Evolutionary conservation across 352 stramenopile species (phyloP), one percentile per base, ranked within the genome.

Genomic region (Pythium grandisporangium): DNA sequence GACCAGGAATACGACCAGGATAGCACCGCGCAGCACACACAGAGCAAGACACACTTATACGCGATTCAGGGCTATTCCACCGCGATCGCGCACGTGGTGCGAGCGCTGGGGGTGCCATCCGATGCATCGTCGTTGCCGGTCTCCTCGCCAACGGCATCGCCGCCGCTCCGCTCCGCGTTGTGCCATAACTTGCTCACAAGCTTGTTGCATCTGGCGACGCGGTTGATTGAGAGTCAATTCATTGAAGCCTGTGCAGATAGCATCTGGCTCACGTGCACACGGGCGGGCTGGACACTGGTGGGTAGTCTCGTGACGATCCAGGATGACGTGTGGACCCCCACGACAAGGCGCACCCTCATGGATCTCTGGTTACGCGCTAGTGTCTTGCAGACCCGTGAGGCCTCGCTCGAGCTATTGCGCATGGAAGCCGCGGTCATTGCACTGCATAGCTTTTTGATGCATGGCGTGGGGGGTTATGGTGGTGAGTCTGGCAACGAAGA

Each of bases 201-300:
- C 21, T 69, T 91, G 13, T 72, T 87, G 35, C 50, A 54, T 23
- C 66, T 87, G 14, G 81, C 80, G 1, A 71, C 85, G 40, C 58
- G 71, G 35, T 67, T 93, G 29, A 57, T 93, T 8, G 73, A 82
- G 33, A 89, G 71, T 34, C 81, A 93, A 45, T 92, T 88, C 39
- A 51, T 78, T 17, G 73, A 79, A 45, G 64, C 72, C 19, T 89
- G 71, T 45, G 56, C 62, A 3, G 81, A 93, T 48, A 89, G 78
- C 42, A 72, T 92, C 24, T 93, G 81, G 81, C 55, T 93, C 25
- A 93, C 81, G 10, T 93, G 78, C 43, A 93, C 81, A 5, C 78
- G 81, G 13, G 81, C 75, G 37, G 81, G 81, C 13, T 93, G 81
- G 81, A 81, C 62, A 5, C 34, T 93, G n/a, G 48, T 90, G 6